Evolutionary conservation across 495 filamentous ascomycete genomes (phyloP).

Genomic region (Neurospora discreta): DNA sequence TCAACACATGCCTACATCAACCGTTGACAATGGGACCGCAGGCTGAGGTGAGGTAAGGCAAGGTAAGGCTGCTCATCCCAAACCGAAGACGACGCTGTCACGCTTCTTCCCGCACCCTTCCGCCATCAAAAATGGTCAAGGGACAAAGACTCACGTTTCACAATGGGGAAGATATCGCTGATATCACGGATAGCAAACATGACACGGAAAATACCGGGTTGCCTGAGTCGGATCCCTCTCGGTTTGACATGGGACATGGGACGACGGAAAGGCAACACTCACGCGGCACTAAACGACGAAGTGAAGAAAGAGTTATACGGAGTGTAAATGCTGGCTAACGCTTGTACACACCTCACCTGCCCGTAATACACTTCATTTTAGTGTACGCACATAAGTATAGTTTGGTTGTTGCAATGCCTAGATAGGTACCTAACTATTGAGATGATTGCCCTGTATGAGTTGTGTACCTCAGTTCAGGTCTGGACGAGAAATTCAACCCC

Average conservation of each 20-base stretch:
- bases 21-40: neutral
- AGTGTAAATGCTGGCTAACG: neutral
- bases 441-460: neutral
- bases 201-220: neutral
- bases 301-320: neutral
- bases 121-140: neutral
- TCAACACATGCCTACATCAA: neutral
- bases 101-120: neutral
- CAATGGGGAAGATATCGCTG: neutral
- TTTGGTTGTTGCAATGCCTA: neutral
- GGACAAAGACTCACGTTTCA: neutral
- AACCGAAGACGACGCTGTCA: neutral
- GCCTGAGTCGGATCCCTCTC: neutral
- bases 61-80: neutral
- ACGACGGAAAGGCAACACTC: neutral
- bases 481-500: neutral
- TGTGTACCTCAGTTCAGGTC: neutral
- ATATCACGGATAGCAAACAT: neutral
- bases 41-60: neutral
- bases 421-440: neutral
- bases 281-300: neutral
- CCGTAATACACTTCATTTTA: neutral
- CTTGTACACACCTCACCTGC: neutral
- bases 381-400: neutral
- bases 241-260: neutral